phyloP scores from a whole-genome alignment of 1,139 yeast species.

The Yamadazyma dendronema region DNA sequence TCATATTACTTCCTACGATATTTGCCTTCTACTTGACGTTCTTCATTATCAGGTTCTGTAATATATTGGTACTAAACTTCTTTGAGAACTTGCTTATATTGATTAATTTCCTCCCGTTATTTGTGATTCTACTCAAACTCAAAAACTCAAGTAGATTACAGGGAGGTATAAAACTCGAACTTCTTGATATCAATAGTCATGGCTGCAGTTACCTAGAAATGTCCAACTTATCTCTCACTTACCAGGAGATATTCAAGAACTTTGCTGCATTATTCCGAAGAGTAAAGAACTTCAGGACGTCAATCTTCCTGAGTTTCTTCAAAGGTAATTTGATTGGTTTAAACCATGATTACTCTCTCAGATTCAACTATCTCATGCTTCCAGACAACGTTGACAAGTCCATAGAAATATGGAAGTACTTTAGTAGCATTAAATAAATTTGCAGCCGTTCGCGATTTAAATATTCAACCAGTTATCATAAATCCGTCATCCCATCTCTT shows the following conservation, averaged over 20 bases:
- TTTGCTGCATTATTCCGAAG: conserved; percentile 31
- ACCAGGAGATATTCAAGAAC: conserved; percentile 36
- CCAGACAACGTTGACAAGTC: conserved; percentile 36
- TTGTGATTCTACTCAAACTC: conserved; percentile 71
- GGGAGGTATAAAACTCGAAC: conserved; percentile 68
- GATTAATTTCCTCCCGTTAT: conserved; percentile 82
- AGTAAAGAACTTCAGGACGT: conserved; percentile 29
- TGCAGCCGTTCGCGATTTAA: not conserved
- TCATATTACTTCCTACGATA: conserved; percentile 83
- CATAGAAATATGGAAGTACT: conserved; percentile 30
- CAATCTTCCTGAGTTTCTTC: conserved; percentile 27
- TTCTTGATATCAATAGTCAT: conserved; percentile 10
- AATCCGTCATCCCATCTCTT: too few relatives aligned
- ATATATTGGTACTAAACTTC: conserved; percentile 49
- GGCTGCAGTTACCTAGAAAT: conserved; percentile 27
- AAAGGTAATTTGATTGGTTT: conserved; percentile 33
- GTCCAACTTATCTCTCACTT: conserved; percentile 40
- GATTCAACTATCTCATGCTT: conserved; percentile 41
- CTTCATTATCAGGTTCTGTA: conserved; percentile 54
- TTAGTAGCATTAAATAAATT: conserved; percentile 7
- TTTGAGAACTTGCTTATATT: conserved; percentile 64
- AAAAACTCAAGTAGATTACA: conserved; percentile 86
- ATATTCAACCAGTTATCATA: too few relatives aligned
- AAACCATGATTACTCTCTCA: conserved; percentile 29
- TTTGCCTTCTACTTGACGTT: conserved; percentile 80